Evolutionary conservation across 495 filamentous ascomycete species (phyloP).

Genomic region (Aspergillus egyptiacus): DNA sequence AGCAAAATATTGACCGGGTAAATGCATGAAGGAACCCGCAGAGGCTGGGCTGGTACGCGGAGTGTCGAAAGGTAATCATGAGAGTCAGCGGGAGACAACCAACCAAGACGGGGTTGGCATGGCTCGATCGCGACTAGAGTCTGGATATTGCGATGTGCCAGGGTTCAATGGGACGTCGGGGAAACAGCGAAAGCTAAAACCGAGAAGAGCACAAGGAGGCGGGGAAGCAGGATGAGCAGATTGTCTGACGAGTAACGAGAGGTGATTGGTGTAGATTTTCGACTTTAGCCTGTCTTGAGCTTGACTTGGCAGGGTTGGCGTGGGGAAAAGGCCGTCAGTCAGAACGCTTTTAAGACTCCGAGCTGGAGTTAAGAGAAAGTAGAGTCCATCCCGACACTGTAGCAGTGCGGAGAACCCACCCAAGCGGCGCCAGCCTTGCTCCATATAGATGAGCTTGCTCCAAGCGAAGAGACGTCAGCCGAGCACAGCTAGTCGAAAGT

Average conservation of each 20-base stretch:
- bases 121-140: neutral
- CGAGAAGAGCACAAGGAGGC: neutral
- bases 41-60: constrained; percentile 5
- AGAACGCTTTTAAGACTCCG: neutral
- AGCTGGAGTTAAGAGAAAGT: neutral
- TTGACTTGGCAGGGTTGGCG: constrained; percentile 12
- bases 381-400: neutral
- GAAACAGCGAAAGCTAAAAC: neutral
- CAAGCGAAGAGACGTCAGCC: neutral
- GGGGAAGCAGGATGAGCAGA: constrained; percentile 3
- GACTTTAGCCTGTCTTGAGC: constrained; percentile 5
- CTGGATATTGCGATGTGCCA: neutral
- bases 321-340: neutral
- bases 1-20: constrained; percentile 10
- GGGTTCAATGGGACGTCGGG: constrained; percentile 2
- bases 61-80: neutral
- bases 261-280: constrained; percentile 13
- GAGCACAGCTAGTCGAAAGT: no score
- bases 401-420: neutral
- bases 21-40: neutral
- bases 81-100: neutral
- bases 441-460: no score
- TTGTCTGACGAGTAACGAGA: neutral
- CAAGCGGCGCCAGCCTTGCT: neutral
- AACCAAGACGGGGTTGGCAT: neutral